Evolutionary conservation across 169 alveolate species (phyloP).

Genomic region (Plasmodium ovale): DNA sequence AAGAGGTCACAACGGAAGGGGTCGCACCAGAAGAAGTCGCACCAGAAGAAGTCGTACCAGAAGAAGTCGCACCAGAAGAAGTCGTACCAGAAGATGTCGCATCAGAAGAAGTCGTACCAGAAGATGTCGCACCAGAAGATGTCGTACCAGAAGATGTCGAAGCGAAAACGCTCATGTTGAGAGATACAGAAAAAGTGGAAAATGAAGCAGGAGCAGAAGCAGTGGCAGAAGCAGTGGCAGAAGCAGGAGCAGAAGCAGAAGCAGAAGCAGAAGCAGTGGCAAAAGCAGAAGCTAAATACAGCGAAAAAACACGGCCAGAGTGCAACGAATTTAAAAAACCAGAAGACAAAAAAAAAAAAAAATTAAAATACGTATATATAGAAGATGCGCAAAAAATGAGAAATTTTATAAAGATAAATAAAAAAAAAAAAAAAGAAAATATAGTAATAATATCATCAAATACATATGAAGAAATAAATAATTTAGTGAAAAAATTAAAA

Average conservation of each 20-base stretch:
- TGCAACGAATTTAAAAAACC: not conserved
- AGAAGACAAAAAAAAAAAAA: not conserved
- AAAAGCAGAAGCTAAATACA: too few relatives aligned
- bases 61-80: too few relatives aligned
- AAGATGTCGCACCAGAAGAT: too few relatives aligned
- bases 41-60: too few relatives aligned
- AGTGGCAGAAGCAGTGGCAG: not conserved
- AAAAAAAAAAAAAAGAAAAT: constrained; percentile 45
- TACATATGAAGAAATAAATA: not conserved
- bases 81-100: too few relatives aligned
- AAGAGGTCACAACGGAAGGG: too few relatives aligned
- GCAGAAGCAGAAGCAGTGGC: not conserved
- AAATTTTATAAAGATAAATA: constrained; percentile 58
- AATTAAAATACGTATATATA: constrained; percentile 16
- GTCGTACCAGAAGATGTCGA: too few relatives aligned
- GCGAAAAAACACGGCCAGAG: not conserved
- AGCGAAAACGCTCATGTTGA: too few relatives aligned
- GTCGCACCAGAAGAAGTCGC: too few relatives aligned
- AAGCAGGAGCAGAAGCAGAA: too few relatives aligned
- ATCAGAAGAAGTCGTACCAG: too few relatives aligned
- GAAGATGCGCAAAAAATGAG: constrained; percentile 58
- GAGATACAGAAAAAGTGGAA: not conserved
- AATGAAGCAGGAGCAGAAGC: not conserved
- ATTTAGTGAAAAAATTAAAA: constrained; percentile 24
- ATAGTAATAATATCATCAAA: constrained; percentile 45